These are phyloP conservation scores for Vigna nakashimae DNA, from an alignment of 306 rosid species.

Conservation along the genomic window DNA sequence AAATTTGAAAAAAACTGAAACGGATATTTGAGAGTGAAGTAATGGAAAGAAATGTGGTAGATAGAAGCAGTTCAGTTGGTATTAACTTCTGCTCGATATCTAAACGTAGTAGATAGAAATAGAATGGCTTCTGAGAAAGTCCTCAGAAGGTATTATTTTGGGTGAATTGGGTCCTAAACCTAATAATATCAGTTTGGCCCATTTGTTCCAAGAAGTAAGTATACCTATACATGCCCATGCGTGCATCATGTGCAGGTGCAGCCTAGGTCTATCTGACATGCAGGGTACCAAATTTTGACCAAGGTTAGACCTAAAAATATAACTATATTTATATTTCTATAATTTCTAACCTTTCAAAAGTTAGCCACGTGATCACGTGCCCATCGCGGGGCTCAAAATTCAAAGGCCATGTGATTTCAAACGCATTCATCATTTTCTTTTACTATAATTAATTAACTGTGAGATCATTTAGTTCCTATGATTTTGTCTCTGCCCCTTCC, in stretches of 20 bases:
- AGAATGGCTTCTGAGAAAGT: neutral
- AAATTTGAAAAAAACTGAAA: neutral
- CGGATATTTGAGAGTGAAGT: neutral
- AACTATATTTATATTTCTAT: neutral
- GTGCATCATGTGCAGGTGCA: slow-evolving; percentile 24
- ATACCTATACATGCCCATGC: neutral
- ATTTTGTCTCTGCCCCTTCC: slow-evolving; percentile 29
- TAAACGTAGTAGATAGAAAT: neutral
- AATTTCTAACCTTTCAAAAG: neutral
- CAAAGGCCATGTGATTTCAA: slow-evolving; percentile 41
- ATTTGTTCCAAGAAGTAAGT: neutral
- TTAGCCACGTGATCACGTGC: slow-evolving; percentile 58
- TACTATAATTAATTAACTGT: neutral
- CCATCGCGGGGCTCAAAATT: slow-evolving; percentile 38
- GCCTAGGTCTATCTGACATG: slow-evolving; percentile 24
- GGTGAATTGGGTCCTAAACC: slow-evolving; percentile 20
- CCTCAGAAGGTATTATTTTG: neutral
- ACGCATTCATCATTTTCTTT: slow-evolving; percentile 5
- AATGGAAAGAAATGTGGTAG: neutral
- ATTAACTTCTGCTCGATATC: slow-evolving; percentile 15
- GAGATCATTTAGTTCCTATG: slow-evolving; percentile 7
- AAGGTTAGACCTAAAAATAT: neutral
- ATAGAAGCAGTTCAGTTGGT: neutral
- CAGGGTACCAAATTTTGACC: slow-evolving; percentile 35
- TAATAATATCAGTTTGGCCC: slow-evolving; percentile 11